Percentiles rank a stretch among this genome's conserved stretches.
Conservation (phyloP, 78 protist species). For the Planoprotostelium fungivorum region DNA sequence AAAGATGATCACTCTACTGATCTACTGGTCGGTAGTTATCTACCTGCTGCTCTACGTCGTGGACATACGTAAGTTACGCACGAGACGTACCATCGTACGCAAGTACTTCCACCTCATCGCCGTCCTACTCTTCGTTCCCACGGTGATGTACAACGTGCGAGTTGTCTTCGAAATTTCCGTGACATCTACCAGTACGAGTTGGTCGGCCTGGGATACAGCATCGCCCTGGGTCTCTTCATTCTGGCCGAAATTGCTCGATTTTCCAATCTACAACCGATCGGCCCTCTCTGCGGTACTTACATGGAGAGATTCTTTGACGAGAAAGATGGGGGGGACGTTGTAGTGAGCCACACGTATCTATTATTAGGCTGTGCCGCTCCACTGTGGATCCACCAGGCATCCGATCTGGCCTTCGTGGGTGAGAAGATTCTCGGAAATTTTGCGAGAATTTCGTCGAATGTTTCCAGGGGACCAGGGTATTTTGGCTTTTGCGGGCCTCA, state of each 20-base stretch:
- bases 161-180: background rate
- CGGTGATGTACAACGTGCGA: constrained; percentile 8
- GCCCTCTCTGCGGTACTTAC: background rate
- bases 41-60: background rate
- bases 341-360: constrained; percentile 67
- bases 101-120: constrained; percentile 76
- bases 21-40: background rate
- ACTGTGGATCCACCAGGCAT: constrained; percentile 3
- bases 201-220: background rate
- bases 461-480: background rate
- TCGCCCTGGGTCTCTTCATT: background rate
- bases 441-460: no score
- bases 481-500: constrained; percentile 17
- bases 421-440: no score
- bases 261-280: background rate
- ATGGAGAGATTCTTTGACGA: constrained; percentile 46
- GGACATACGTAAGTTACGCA: background rate
- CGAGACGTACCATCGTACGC: constrained; percentile 12
- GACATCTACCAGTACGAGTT: background rate
- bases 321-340: constrained; percentile 57
- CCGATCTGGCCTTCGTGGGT: background rate
- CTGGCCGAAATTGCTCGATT: background rate
- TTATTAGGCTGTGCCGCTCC: constrained; percentile 78
- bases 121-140: constrained; percentile 55
- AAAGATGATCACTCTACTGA: background rate